A percentile compares a stretch with the other conserved stretches of the same genome.
Conservation (phyloP, 2,329 filamentous ascomycete genomes). For the Bimuria novae-zelandiae region DNA sequence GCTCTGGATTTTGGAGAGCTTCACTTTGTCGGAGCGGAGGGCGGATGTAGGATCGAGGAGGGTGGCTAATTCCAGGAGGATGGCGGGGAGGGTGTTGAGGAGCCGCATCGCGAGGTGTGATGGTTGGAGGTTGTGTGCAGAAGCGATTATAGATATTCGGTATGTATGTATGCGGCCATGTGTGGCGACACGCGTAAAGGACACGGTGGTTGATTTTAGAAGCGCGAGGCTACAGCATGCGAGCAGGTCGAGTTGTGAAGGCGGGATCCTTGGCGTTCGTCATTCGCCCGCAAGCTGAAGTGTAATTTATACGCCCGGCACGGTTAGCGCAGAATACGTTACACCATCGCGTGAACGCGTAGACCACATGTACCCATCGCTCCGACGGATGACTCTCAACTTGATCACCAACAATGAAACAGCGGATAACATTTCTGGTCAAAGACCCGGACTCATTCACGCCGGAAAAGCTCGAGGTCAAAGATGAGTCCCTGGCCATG, state of each 20-base stretch:
- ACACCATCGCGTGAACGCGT: slow-evolving; percentile 6
- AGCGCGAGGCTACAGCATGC: neutral
- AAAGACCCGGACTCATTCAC: slow-evolving; percentile 69
- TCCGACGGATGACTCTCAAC: neutral
- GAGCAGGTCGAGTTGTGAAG: slow-evolving; percentile 10
- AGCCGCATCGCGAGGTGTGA: slow-evolving; percentile 31
- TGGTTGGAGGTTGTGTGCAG: neutral
- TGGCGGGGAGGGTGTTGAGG: slow-evolving; percentile 35
- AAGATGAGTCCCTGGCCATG: slow-evolving; percentile 59
- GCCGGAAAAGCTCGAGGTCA: slow-evolving; percentile 65
- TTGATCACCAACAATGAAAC: slow-evolving; percentile 58
- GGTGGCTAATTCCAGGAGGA: slow-evolving; percentile 35
- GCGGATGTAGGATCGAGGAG: slow-evolving; percentile 31
- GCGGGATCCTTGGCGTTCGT: slow-evolving; percentile 23
- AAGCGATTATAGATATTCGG: neutral
- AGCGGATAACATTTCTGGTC: slow-evolving; percentile 76
- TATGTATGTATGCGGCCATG: slow-evolving; percentile 4
- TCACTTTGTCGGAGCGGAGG: slow-evolving; percentile 53
- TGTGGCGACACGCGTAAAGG: slow-evolving; percentile 25
- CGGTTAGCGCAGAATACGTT: neutral
- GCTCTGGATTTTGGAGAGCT: slow-evolving; percentile 70
- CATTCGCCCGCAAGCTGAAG: no score
- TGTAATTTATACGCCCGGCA: neutral
- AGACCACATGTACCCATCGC: neutral
- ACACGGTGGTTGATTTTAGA: slow-evolving; percentile 12